A percentile compares a stretch with the other conserved stretches of the same genome.
Conservation (phyloP, 176 grass and related monocot species). For the Oryza longistaminata region DNA sequence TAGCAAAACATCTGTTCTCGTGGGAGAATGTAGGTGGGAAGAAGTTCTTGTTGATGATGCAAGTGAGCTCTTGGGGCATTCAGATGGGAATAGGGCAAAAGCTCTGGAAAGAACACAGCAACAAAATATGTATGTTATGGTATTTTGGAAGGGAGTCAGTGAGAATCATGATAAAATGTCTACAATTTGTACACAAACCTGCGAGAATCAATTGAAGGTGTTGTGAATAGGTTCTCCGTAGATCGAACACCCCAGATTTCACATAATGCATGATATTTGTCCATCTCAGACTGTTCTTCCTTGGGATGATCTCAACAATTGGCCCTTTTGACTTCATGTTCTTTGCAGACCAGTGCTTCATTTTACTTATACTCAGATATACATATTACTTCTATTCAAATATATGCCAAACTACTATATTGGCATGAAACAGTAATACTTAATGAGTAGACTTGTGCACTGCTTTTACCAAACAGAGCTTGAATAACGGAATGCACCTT, state of each 20-base stretch:
- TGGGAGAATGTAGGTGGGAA: neutral
- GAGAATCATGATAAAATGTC: neutral
- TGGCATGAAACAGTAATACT: too few relatives aligned
- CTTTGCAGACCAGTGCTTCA: neutral
- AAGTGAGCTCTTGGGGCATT: neutral
- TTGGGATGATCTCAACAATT: neutral
- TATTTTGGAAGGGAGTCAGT: neutral
- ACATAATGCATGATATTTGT: neutral
- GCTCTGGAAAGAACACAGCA: constrained; percentile 17
- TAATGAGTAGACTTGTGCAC: too few relatives aligned
- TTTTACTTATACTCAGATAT: too few relatives aligned
- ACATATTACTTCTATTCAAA: too few relatives aligned
- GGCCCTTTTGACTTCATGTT: constrained; percentile 2
- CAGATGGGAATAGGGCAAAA: neutral
- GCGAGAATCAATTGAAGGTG: neutral
- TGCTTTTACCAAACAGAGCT: too few relatives aligned
- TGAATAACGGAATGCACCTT: neutral
- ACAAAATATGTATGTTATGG: neutral
- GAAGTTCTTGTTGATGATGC: neutral
- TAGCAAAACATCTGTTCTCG: neutral
- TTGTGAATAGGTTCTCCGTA: neutral
- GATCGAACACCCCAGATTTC: neutral
- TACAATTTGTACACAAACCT: constrained; percentile 12
- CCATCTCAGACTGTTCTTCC: constrained; percentile 19
- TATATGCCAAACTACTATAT: too few relatives aligned